Evolutionary conservation across 345 rosid species (phyloP).

Genomic region (Pelargonium nanum): DNA sequence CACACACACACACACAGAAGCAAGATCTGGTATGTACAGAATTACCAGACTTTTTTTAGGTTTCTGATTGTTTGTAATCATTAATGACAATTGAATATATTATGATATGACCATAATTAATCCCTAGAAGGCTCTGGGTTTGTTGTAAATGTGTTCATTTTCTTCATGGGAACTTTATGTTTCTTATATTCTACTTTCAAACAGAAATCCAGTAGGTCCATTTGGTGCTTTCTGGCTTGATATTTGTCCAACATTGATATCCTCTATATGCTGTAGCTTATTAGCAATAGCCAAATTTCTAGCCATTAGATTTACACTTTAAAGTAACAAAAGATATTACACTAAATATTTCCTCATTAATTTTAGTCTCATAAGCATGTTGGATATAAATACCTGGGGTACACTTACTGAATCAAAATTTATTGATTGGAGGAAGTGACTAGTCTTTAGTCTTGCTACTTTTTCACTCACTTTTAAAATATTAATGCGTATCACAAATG

Average conservation of each 20-base stretch:
- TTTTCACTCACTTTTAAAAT: constrained; percentile 1
- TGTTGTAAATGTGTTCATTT: too few species aligned
- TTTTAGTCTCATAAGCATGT: too few species aligned
- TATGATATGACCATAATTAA: neutral
- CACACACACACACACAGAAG: neutral
- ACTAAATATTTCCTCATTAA: too few species aligned
- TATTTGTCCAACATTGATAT: too few species aligned
- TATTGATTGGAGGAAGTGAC: constrained; percentile 3
- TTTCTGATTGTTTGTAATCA: neutral
- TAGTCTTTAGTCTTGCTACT: neutral
- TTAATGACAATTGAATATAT: neutral
- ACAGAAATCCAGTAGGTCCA: too few species aligned
- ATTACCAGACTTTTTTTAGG: neutral
- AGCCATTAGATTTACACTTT: too few species aligned
- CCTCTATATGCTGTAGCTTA: too few species aligned
- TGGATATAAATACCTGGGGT: neutral
- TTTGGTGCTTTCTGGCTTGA: too few species aligned
- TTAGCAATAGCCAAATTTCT: too few species aligned
- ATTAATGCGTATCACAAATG: neutral
- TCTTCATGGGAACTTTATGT: too few species aligned
- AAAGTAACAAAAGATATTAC: too few species aligned
- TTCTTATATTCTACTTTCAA: too few species aligned
- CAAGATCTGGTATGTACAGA: neutral
- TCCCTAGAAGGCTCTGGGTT: neutral
- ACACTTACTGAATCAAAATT: neutral